These are phyloP conservation scores for Lachancea dasiensis DNA, from an alignment of 805 yeast genomes.

Conservation along the genomic window DNA sequence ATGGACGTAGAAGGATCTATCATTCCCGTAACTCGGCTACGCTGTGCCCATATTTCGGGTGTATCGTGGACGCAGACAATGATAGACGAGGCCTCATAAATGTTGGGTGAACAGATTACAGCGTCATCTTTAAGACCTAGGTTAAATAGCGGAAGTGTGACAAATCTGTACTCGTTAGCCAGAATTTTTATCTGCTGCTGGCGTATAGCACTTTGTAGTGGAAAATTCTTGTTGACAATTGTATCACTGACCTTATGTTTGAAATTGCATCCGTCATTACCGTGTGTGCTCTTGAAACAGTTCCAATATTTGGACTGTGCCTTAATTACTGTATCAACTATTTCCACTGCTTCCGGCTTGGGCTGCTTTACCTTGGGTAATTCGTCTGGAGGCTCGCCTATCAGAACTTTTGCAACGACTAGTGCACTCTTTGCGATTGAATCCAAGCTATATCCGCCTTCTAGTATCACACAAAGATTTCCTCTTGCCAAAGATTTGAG, in stretches of 20 bases:
- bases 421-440: slow-evolving; percentile 86
- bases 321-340: slow-evolving; percentile 72
- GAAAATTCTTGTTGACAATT: slow-evolving; percentile 37
- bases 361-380: slow-evolving; percentile 54
- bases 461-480: slow-evolving; percentile 79
- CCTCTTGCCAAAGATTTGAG: slow-evolving; percentile 85
- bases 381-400: slow-evolving; percentile 93
- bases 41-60: slow-evolving; percentile 84
- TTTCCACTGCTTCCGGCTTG: slow-evolving; percentile 67
- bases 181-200: slow-evolving; percentile 58
- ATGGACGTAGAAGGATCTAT: slow-evolving; percentile 68
- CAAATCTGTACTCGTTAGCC: slow-evolving; percentile 50
- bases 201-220: slow-evolving; percentile 69
- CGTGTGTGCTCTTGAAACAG: slow-evolving; percentile 60
- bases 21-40: slow-evolving; percentile 73
- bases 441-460: slow-evolving; percentile 95
- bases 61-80: slow-evolving; percentile 82
- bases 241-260: slow-evolving; percentile 32
- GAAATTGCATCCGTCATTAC: slow-evolving; percentile 39
- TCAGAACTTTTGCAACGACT: slow-evolving; percentile 81
- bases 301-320: slow-evolving; percentile 86
- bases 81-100: slow-evolving; percentile 57
- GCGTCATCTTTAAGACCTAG: slow-evolving; percentile 32
- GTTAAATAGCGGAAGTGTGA: slow-evolving; percentile 57
- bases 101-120: slow-evolving; percentile 55